Evolutionary conservation across 495 filamentous ascomycete genomes (phyloP), one percentile per base, ranked within the genome.

Genomic region (Aspergillus cristatus): DNA sequence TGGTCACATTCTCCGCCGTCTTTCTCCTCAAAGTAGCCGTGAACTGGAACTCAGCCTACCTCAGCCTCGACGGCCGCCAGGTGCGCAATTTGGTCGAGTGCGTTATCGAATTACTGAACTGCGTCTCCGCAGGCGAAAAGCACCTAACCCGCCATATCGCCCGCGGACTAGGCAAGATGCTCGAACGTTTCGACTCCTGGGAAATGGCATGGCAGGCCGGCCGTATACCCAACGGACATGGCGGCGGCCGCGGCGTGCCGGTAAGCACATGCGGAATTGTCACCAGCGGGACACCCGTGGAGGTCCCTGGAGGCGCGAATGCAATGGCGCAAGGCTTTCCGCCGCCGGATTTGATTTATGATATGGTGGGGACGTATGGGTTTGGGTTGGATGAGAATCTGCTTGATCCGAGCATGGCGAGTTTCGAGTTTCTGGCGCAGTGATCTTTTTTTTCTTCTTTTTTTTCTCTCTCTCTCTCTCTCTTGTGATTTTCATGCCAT

Each of bases 1-100:
- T 78, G 75, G 72, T 78, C 29, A 68, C 73, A 8, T 79, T 72
- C 43, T 71, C 70, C 11, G 74, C 75, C 0, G 66, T 71, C 3
- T 75, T 75, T 45, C 60, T 75, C 8, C 60, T 76, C 32, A 76
- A 76, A 42, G 69, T 75, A 15, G 71, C 71, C 11, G 65, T 69
- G 12, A 71, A 69, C 34, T 74, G 70, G 70, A 70, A 70, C 41
- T 71, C 61, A 32, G 66, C 58, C 34, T 73, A 66, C 35, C 52
- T 71, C 14, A 54, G 58, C 46, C 55, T 67, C 37, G 55, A 62
- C 32, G 50, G 62, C 13, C 46, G 65, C 12, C 55, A 71, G 40
- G 67, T 71, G 18, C 71, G 70, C 28, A 49, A 53, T 12, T 48
- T 71, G 3, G 70, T 74, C 12, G 64, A 67, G 38, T 58, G 60